A percentile compares a stretch with the other conserved stretches of the same genome.
These are phyloP conservation scores for Cladosporium sp. DNA, from an alignment of 2,329 filamentous ascomycete genomes.

Conservation along the genomic window DNA sequence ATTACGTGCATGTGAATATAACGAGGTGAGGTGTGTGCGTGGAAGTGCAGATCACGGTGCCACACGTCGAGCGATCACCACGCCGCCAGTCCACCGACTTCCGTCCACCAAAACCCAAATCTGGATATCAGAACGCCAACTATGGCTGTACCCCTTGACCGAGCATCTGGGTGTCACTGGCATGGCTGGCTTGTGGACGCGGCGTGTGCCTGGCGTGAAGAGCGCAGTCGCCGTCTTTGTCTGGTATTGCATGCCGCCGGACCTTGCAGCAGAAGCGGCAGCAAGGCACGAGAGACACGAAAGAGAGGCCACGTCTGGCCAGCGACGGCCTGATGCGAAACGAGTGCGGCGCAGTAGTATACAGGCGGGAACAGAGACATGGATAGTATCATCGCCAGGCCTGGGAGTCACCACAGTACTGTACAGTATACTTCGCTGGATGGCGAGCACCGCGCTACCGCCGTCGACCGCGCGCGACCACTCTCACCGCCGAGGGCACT, in stretches of 20 bases:
- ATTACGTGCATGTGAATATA: conserved; percentile 9
- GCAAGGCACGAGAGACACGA: background rate
- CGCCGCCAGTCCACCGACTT: background rate
- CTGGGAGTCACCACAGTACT: too few relatives aligned
- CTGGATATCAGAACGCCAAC: conserved; percentile 8
- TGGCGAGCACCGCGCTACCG: conserved; percentile 8
- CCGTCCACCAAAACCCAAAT: conserved; percentile 10
- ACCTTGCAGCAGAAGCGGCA: background rate
- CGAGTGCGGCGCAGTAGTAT: too few relatives aligned
- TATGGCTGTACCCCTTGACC: conserved; percentile 10
- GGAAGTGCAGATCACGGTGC: conserved; percentile 8
- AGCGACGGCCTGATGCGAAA: conserved; percentile 4
- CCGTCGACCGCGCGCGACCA: background rate
- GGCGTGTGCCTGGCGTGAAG: background rate
- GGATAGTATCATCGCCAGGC: too few relatives aligned
- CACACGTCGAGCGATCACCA: conserved; percentile 6
- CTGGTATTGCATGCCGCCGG: background rate
- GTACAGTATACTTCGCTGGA: too few relatives aligned
- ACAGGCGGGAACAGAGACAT: too few relatives aligned
- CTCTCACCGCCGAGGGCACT: conserved; percentile 10
- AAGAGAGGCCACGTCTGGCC: background rate
- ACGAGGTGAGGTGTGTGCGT: conserved; percentile 9
- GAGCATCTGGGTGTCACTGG: conserved; percentile 1
- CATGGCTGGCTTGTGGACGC: too few relatives aligned
- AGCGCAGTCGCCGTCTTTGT: background rate